Evolutionary conservation across 345 rosid genomes (phyloP), one percentile per base, ranked within the genome.

Genomic region (Populus euphratica): DNA sequence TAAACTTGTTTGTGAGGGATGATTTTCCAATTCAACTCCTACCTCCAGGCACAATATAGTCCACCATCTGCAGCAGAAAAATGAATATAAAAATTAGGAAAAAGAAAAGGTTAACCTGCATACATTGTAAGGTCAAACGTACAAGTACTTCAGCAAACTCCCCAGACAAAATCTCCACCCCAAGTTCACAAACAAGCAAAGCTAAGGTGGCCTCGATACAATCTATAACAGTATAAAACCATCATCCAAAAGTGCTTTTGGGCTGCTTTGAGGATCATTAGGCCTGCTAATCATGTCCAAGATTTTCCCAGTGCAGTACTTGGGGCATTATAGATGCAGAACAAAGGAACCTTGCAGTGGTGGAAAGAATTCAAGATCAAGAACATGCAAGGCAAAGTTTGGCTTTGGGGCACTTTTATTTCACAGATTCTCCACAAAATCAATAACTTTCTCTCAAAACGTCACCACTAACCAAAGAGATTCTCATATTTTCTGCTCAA

Each of bases 21-120:
- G 35, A 63, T 72, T 44, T 31, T 33, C 9, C 1, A 33, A 36
- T 38, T 23, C 29, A 69, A 25, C 8, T 47, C 64, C 73, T 79
- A 93, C 98, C 98, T 86, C 99, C 98, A 29, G 91, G 93, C 43
- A 93, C 99, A 77, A 88, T 93, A 88, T 96, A 93, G 71, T 91
- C 94, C 82, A 93, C 77, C 98, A 96, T 93, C 99, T 96, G 89
- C 85, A 83, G 74, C 76, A 77, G 17, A 68, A 78, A 78, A 36
- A 52, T 67, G 20, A 80, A 5, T 27, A 43, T 27, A 31, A 17
- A 31, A 9, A 39, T 21, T 69, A 39, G 23, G 50, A 72, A 29
- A 81, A 81, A 20, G 54, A 75, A 61, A 64, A 63, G 23, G 21
- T 21, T 14, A 64, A 50, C 4, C n/a, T 7, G 39, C 12, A 56